These are phyloP conservation scores for Dendrothele bispora DNA, from an alignment of 768 basidiomycete species.

Conservation along the genomic window DNA sequence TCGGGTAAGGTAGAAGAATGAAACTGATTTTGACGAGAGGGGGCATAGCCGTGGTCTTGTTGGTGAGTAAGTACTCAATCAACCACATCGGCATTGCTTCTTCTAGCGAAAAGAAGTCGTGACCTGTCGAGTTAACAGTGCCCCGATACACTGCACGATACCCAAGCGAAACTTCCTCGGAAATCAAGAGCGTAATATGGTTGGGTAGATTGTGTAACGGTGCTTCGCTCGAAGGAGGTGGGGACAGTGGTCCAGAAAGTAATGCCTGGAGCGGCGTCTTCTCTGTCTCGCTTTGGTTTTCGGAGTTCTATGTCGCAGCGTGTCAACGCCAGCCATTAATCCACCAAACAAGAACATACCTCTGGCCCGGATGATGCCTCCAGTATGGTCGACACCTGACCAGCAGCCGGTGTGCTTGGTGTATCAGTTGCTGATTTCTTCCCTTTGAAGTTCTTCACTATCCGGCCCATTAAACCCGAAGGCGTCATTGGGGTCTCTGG, in stretches of 20 bases:
- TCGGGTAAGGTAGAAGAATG: conserved; percentile 76
- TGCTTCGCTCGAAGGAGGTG: conserved; percentile 71
- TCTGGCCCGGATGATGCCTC: conserved; percentile 22
- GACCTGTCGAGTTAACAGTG: conserved; percentile 53
- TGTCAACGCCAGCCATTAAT: conserved; percentile 1
- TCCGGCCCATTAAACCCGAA: conserved; percentile 72
- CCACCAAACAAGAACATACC: conserved; percentile 18
- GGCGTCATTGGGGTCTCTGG: conserved; percentile 50
- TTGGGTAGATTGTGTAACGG: conserved; percentile 63
- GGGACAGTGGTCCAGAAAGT: conserved; percentile 54
- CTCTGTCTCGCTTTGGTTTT: not conserved
- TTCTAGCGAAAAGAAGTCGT: conserved; percentile 56
- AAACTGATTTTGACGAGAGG: conserved; percentile 81
- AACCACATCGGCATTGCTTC: conserved; percentile 85
- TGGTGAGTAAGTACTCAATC: conserved; percentile 79
- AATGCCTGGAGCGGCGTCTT: conserved; percentile 57
- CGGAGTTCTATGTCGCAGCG: conserved; percentile 17
- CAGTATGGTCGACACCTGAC: conserved; percentile 19
- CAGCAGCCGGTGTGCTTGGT: conserved; percentile 11
- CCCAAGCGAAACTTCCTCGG: conserved; percentile 75
- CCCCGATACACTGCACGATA: conserved; percentile 82
- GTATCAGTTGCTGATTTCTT: conserved; percentile 19
- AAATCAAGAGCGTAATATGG: conserved; percentile 68
- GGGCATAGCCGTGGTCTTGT: conserved; percentile 52
- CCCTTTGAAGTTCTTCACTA: conserved; percentile 74